Conservation (phyloP, 108 stramenopile species). For the Seminavis robusta region DNA sequence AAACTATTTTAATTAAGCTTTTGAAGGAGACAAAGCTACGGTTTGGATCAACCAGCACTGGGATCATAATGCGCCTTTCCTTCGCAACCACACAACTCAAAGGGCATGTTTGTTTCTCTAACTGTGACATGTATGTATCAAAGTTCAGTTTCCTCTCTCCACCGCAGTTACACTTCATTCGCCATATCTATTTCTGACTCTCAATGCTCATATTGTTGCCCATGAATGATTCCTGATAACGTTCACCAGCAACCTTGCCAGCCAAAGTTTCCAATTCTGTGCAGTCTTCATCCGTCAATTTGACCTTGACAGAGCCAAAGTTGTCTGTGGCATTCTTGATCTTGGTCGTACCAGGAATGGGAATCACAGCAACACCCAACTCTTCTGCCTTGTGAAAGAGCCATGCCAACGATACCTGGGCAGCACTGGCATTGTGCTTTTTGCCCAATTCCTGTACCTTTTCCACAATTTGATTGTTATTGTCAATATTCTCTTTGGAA, state of each 20-base stretch:
- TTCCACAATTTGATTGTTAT: slow-evolving; percentile 14
- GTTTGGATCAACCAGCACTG: too few relatives aligned
- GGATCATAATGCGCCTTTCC: too few relatives aligned
- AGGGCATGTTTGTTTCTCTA: too few relatives aligned
- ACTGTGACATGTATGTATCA: too few relatives aligned
- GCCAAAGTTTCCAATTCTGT: slow-evolving; percentile 17
- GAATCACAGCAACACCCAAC: slow-evolving; percentile 24
- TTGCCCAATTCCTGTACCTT: slow-evolving; percentile 17
- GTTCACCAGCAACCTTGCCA: not conserved
- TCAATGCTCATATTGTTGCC: too few relatives aligned
- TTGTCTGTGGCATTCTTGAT: slow-evolving; percentile 17
- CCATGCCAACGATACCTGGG: slow-evolving; percentile 39
- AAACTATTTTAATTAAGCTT: too few relatives aligned
- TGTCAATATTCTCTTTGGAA: slow-evolving; percentile 17
- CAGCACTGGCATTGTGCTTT: slow-evolving; percentile 16
- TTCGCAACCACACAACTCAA: too few relatives aligned
- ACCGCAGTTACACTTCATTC: too few relatives aligned
- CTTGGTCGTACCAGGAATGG: slow-evolving; percentile 43
- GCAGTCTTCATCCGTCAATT: slow-evolving; percentile 4
- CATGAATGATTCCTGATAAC: not conserved
- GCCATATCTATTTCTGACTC: too few relatives aligned
- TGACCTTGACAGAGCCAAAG: slow-evolving; percentile 10
- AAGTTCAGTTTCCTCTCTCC: too few relatives aligned
- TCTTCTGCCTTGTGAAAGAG: slow-evolving; percentile 12
- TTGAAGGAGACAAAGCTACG: too few relatives aligned